Evolutionary conservation across 2,329 filamentous ascomycete species (phyloP).

Genomic region (Fusarium virguliforme): DNA sequence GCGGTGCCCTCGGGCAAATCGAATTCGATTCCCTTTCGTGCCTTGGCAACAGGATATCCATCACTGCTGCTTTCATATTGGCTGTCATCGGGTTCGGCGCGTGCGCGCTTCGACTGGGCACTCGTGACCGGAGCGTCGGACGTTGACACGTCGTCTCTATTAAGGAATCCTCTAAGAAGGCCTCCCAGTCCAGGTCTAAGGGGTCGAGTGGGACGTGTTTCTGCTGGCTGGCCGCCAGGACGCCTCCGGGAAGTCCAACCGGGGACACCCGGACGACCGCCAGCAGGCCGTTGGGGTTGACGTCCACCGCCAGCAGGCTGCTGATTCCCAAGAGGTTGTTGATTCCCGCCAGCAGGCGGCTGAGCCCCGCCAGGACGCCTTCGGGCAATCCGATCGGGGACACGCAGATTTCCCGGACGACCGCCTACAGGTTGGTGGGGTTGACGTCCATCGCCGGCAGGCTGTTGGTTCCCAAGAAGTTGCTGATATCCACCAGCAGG

Average conservation of each 20-base stretch:
- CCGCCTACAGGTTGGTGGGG: not conserved
- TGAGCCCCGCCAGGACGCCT: no score
- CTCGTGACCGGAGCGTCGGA: no score
- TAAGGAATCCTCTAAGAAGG: no score
- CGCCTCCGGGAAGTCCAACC: not conserved
- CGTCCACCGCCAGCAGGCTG: not conserved
- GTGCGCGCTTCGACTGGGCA: constrained; percentile 20
- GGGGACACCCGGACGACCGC: not conserved
- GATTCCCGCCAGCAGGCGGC: not conserved
- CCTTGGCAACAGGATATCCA: not conserved
- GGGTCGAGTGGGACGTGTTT: not conserved
- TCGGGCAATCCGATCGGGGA: constrained; percentile 7
- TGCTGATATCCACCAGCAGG: not conserved
- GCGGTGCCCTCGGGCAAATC: not conserved
- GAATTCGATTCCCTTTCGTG: constrained; percentile 1
- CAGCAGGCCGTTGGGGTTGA: not conserved
- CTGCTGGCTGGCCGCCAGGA: not conserved
- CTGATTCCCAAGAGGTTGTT: not conserved
- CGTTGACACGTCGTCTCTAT: no score
- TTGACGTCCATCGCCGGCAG: not conserved
- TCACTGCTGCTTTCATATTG: not conserved
- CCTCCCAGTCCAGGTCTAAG: no score
- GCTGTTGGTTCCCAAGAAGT: no score
- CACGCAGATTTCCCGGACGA: not conserved
- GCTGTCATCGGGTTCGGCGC: not conserved